Conservation (phyloP, 768 basidiomycete species). For the Termitomyces eurrhizus region DNA sequence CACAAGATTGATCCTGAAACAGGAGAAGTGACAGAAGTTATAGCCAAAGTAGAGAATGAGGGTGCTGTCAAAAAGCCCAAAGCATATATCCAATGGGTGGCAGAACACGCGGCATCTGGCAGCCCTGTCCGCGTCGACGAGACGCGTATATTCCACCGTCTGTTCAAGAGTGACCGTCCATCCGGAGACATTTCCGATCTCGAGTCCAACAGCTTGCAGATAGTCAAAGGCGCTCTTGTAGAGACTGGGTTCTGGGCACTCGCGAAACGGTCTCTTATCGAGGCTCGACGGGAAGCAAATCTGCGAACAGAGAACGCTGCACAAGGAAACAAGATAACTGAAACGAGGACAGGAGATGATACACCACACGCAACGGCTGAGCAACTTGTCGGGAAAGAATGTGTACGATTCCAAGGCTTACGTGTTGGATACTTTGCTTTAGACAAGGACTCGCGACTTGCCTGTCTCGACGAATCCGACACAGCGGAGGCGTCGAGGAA, state of each 20-base stretch:
- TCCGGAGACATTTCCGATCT: conserved; percentile 82
- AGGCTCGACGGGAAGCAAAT: conserved; percentile 64
- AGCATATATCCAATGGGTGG: conserved; percentile 97
- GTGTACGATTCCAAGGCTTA: conserved; percentile 93
- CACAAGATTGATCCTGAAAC: conserved; percentile 72
- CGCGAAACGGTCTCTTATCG: conserved; percentile 60
- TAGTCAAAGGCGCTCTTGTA: conserved; percentile 76
- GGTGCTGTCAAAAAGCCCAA: conserved; percentile 75
- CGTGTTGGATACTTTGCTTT: conserved; percentile 93
- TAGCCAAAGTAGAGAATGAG: conserved; percentile 74
- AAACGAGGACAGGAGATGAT: conserved; percentile 34
- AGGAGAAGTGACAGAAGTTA: conserved; percentile 74
- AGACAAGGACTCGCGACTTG: conserved; percentile 79
- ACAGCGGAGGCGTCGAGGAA: conserved; percentile 37
- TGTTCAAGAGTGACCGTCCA: conserved; percentile 95
- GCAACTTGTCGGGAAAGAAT: conserved; percentile 86
- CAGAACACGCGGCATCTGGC: conserved; percentile 70
- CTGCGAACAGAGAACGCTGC: conserved; percentile 59
- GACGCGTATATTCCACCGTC: conserved; percentile 84
- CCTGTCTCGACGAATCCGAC: conserved; percentile 54
- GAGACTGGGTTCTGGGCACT: conserved; percentile 89
- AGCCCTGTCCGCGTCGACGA: conserved; percentile 87
- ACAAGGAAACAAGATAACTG: conserved; percentile 36
- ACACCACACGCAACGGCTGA: conserved; percentile 73
- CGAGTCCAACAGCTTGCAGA: conserved; percentile 75